These are phyloP conservation scores for Clonostachys byssicola DNA, from an alignment of 2,329 filamentous ascomycete species.

Conservation along the genomic window DNA sequence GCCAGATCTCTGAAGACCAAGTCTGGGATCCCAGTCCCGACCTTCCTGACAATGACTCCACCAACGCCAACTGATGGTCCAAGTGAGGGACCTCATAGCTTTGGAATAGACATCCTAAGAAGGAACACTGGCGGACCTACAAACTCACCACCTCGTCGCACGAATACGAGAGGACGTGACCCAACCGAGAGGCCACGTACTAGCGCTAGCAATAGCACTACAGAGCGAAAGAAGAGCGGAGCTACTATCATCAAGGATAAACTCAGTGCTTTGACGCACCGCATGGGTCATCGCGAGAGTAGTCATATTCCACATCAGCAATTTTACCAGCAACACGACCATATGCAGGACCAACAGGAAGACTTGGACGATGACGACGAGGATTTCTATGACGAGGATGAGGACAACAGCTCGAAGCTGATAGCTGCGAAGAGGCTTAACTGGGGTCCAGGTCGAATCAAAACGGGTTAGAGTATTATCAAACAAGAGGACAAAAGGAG, in stretches of 20 bases:
- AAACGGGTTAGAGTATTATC: not conserved
- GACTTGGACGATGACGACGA: slow-evolving; percentile 11
- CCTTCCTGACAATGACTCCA: slow-evolving; percentile 46
- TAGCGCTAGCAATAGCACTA: slow-evolving; percentile 21
- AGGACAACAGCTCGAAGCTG: slow-evolving; percentile 5
- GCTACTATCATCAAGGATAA: slow-evolving; percentile 25
- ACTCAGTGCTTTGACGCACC: slow-evolving; percentile 24
- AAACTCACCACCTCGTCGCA: not conserved
- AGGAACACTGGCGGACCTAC: slow-evolving; percentile 21
- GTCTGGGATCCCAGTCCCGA: slow-evolving; percentile 25
- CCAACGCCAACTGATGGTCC: slow-evolving; percentile 31
- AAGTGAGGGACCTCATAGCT: slow-evolving; percentile 5
- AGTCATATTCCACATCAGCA: not conserved
- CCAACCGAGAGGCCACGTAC: slow-evolving; percentile 11
- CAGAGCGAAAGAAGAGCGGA: slow-evolving; percentile 18
- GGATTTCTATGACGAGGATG: slow-evolving; percentile 11
- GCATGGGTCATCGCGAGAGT: slow-evolving; percentile 16
- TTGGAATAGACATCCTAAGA: slow-evolving; percentile 22
- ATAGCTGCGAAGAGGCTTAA: slow-evolving; percentile 7
- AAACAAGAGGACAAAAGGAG: not conserved
- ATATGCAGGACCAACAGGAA: not conserved
- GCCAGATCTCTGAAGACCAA: slow-evolving; percentile 31
- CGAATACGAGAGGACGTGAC: slow-evolving; percentile 5
- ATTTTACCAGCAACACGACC: no score
- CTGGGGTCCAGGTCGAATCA: slow-evolving; percentile 32